A percentile compares a stretch with the other conserved stretches of the same genome.
Conservation (phyloP, 768 basidiomycete genomes). For the Leccinellum albellum region DNA sequence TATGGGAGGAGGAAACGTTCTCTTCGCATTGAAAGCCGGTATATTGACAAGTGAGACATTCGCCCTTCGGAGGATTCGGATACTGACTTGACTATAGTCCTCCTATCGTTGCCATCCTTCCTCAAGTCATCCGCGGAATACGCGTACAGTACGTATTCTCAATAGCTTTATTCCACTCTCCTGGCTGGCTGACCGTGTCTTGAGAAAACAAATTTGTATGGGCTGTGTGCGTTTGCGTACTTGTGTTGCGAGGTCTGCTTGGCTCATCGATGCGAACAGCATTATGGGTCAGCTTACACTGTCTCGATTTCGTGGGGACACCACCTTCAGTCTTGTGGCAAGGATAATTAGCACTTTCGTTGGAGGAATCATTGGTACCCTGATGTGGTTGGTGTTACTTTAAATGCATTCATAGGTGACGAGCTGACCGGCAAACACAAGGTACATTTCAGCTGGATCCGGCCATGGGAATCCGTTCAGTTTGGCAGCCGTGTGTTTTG, state of each 20-base stretch:
- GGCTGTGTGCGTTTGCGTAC: conserved; percentile 52
- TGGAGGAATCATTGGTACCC: conserved; percentile 59
- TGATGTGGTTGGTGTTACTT: conserved; percentile 54
- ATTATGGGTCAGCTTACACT: conserved; percentile 76
- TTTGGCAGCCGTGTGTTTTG: conserved; percentile 60
- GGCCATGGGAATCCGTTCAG: conserved; percentile 64
- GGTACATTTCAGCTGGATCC: conserved; percentile 68
- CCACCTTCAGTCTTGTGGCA: conserved; percentile 58
- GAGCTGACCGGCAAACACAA: conserved; percentile 19
- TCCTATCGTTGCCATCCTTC: conserved; percentile 59
- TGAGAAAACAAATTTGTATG: conserved; percentile 64
- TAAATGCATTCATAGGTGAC: neutral
- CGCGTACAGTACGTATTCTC: conserved; percentile 49
- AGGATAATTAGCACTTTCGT: conserved; percentile 63
- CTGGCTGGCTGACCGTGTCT: conserved; percentile 2
- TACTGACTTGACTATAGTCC: conserved; percentile 34
- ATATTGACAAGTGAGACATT: conserved; percentile 49
- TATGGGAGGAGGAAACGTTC: conserved; percentile 53
- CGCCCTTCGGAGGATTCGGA: neutral
- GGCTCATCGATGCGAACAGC: conserved; percentile 29
- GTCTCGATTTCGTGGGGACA: conserved; percentile 72
- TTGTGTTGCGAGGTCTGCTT: neutral
- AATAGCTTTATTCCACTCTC: neutral
- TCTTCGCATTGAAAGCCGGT: conserved; percentile 72
- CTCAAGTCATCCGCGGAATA: conserved; percentile 50